Conservation (phyloP, 768 basidiomycete genomes). For the Leccinum arenicola region DNA sequence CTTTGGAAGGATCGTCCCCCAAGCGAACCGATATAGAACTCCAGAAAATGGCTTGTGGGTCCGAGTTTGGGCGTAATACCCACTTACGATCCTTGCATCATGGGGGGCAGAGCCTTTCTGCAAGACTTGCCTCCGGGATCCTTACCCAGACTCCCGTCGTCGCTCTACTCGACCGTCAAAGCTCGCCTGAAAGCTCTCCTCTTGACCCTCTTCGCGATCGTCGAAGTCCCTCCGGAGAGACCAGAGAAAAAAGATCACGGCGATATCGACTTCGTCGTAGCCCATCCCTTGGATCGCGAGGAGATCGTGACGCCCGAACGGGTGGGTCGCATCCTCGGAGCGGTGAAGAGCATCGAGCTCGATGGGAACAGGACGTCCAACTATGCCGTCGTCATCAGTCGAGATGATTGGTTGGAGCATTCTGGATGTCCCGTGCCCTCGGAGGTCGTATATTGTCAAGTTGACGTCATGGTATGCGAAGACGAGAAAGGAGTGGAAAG, state of each 20-base stretch:
- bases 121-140: conserved; percentile 39
- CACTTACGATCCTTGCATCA: conserved; percentile 25
- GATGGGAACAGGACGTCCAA: conserved; percentile 59
- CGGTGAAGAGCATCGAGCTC: conserved; percentile 44
- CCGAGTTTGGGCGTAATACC: background rate
- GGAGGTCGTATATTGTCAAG: conserved; percentile 39
- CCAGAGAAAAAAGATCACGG: conserved; percentile 63
- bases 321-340: conserved; percentile 44
- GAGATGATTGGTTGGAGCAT: conserved; percentile 37
- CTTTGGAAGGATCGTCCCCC: conserved; percentile 18
- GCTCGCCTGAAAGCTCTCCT: conserved; percentile 41
- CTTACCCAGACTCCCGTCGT: conserved; percentile 62
- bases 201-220: conserved; percentile 44
- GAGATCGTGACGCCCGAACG: conserved; percentile 32
- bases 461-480: conserved; percentile 61
- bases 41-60: conserved; percentile 1
- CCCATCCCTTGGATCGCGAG: conserved; percentile 33
- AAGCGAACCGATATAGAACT: background rate
- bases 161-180: conserved; percentile 52
- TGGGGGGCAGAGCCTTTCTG: conserved; percentile 74
- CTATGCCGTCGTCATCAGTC: conserved; percentile 50
- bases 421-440: conserved; percentile 5
- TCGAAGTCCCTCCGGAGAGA: conserved; percentile 57
- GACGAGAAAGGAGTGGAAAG: conserved; percentile 50
- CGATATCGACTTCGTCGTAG: conserved; percentile 68